phyloP scores from a whole-genome alignment of 257 asterid genomes.

The Salvia miltiorrhiza region DNA sequence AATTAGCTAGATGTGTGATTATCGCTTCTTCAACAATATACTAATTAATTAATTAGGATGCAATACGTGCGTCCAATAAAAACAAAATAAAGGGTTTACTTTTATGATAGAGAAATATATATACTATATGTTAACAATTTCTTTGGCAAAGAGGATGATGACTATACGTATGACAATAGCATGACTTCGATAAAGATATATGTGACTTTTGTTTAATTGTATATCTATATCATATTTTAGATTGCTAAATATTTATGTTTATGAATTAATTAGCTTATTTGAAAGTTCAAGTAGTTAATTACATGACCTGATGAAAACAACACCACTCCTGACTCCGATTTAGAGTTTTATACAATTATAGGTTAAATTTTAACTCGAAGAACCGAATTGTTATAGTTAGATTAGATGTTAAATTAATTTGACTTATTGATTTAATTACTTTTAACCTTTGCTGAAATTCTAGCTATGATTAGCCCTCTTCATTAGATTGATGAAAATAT shows the following conservation, averaged over 20 bases:
- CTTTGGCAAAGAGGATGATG: slow-evolving; percentile 1
- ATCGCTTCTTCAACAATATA: not conserved
- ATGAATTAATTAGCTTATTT: not conserved
- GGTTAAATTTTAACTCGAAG: no score
- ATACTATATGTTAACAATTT: slow-evolving; percentile 10
- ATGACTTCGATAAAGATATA: slow-evolving; percentile 29
- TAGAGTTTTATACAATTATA: no score
- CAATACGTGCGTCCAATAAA: slow-evolving; percentile 20
- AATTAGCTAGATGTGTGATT: not conserved
- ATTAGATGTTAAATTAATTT: not conserved
- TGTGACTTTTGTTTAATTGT: not conserved
- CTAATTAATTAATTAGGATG: not conserved
- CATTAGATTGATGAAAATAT: not conserved
- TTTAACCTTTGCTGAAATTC: not conserved
- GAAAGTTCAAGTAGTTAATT: not conserved
- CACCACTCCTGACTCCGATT: no score
- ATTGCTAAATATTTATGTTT: not conserved
- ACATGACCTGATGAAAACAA: no score
- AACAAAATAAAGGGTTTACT: slow-evolving; percentile 13
- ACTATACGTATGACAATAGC: slow-evolving; percentile 24
- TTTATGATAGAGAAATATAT: not conserved
- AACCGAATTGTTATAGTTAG: not conserved
- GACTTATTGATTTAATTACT: not conserved
- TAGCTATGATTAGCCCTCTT: not conserved
- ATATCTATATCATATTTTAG: not conserved